phyloP scores from a whole-genome alignment of 352 stramenopile species.

The Globisporangium cylindrosporum region DNA sequence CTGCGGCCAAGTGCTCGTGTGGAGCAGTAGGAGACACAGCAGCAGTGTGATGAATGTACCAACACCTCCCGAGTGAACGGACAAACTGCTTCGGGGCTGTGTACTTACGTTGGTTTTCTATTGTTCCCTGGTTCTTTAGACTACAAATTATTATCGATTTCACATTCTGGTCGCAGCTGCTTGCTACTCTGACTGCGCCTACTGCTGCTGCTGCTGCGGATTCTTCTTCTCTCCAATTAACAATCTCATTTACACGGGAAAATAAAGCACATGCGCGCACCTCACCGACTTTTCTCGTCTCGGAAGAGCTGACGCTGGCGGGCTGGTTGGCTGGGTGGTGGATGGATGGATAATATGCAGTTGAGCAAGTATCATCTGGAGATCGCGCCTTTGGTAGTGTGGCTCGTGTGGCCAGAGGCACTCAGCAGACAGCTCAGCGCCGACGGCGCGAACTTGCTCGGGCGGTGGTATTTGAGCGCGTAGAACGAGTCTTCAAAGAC shows the following conservation, averaged over 20 bases:
- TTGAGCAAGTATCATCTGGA: background rate
- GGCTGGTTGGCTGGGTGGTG: too few relatives aligned
- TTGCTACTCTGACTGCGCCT: background rate
- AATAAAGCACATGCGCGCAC: constrained; percentile 4
- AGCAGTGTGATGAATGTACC: too few relatives aligned
- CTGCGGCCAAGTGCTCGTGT: too few relatives aligned
- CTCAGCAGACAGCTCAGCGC: constrained; percentile 79
- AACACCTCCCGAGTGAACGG: background rate
- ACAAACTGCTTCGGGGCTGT: background rate
- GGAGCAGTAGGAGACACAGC: too few relatives aligned
- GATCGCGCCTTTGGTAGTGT: constrained; percentile 7
- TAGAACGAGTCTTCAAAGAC: constrained; percentile 87
- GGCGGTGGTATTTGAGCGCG: constrained; percentile 78
- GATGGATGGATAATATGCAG: background rate
- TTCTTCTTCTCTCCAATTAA: constrained; percentile 9
- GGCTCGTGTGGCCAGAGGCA: constrained; percentile 52
- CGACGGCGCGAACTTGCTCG: constrained; percentile 72
- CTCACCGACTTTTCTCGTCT: background rate
- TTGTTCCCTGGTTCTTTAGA: constrained; percentile 21
- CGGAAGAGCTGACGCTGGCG: background rate
- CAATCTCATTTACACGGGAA: constrained; percentile 11
- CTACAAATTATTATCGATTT: constrained; percentile 17
- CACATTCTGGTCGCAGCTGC: background rate
- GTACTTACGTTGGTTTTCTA: constrained; percentile 6
- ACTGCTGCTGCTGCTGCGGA: background rate